Base-by-base conservation (phyloP, 2,329 filamentous ascomycete species). In the Phaeosphaeriaceae sp. region DNA sequence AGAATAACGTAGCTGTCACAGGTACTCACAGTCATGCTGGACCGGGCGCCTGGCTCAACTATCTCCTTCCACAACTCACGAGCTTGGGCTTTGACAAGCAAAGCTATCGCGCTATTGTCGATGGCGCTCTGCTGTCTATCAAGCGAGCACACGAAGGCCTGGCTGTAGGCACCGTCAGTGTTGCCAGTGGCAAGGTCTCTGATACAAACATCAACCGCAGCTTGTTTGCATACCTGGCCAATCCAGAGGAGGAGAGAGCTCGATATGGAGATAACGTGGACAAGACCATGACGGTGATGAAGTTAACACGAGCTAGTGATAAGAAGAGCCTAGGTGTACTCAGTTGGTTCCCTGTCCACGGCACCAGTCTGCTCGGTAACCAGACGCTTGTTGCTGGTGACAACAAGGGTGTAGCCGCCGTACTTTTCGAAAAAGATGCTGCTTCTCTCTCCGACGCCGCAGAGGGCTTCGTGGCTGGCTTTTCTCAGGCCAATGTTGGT, bases 11-110 rank as follows among this genome's bases (percentile, higher is more conserved):
- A 29, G 93, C 93, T 28, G 83, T 97, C 17, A 96, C 91, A 0
- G 93, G 92, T 45, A 97, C 93, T 0, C 93, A 97, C 72, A 94
- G 90, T 20, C 93, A 97, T 75, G 87, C 92, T 18, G 93, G 92
- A 0, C 92, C 93, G 0, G 93, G 89, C 2, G 93, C 89, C 5
- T 97, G 92, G 91, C 80, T 95, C 70, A 97, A 97, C 74, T 97
- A 97, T 68, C 81, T 97, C 8, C 80, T 97, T 5, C 93, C 92
- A 6, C 92, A 97, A 68, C 88, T 97, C 57, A 94, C 93, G 0
- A 92, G 87, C 65, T 82, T 88, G 50, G 93, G 93, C 0, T 97
- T 96, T 63, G 83, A 91, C 73, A 85, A 86, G 64, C 89, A 95
- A 72, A 95, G 90, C 64, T 96, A 96, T 67, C 82, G 87, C 56